A percentile compares a stretch with the other conserved stretches of the same genome.
These are phyloP conservation scores for Amanita pallidorosea DNA, from an alignment of 768 basidiomycete genomes.

Conservation along the genomic window DNA sequence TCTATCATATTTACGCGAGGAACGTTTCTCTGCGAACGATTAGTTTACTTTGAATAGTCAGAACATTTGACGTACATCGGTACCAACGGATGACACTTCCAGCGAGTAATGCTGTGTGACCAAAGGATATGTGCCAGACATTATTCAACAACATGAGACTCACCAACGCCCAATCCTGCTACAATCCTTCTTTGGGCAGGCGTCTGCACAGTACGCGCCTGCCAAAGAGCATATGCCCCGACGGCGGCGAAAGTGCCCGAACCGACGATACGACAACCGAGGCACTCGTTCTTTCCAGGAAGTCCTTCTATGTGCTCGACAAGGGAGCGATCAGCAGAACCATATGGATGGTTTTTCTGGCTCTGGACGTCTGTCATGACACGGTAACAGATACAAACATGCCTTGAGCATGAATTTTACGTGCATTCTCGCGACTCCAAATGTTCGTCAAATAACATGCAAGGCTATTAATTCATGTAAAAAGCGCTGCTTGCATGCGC, in stretches of 20 bases:
- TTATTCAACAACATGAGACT: constrained; percentile 9
- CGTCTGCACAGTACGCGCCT: constrained; percentile 52
- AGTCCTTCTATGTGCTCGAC: not conserved
- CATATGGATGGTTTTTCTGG: not conserved
- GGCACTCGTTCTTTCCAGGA: constrained; percentile 22
- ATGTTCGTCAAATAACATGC: not conserved
- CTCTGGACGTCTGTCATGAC: not conserved
- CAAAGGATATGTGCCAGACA: not conserved
- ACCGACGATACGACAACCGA: constrained; percentile 63
- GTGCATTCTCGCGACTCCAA: not conserved
- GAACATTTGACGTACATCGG: constrained; percentile 9
- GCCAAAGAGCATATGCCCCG: constrained; percentile 58
- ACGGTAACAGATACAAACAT: not conserved
- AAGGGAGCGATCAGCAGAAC: not conserved
- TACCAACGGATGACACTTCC: constrained; percentile 31
- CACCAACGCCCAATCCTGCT: constrained; percentile 54
- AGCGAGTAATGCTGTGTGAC: constrained; percentile 20
- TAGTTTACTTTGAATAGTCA: constrained; percentile 4
- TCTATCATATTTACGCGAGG: constrained; percentile 1
- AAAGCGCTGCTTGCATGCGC: not conserved
- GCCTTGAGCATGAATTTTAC: not conserved
- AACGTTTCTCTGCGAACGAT: not conserved
- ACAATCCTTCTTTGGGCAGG: constrained; percentile 49
- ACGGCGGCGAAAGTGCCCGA: constrained; percentile 50
- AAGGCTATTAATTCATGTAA: not conserved